Conservation (phyloP, 2,329 filamentous ascomycete species). For the Scedosporium aurantiacum region DNA sequence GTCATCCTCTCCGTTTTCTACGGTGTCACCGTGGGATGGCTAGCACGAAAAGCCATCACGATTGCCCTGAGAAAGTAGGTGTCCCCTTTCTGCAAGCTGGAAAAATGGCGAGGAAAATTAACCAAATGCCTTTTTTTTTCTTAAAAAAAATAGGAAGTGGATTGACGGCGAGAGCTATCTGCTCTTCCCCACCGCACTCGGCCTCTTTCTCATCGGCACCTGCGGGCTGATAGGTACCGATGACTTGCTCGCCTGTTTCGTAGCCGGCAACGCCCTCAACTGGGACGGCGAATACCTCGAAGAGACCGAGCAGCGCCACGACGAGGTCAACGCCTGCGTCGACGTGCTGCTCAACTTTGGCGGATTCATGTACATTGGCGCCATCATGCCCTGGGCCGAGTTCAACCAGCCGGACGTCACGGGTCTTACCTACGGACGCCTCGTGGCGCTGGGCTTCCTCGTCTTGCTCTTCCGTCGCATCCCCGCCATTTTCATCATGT, state of each 20-base stretch:
- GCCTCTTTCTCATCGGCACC: constrained; percentile 46
- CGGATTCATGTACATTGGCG: constrained; percentile 49
- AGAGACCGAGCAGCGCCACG: constrained; percentile 44
- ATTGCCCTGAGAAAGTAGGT: constrained; percentile 21
- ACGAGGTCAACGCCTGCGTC: constrained; percentile 48
- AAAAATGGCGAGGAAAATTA: too few relatives aligned
- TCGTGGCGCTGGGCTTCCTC: constrained; percentile 40
- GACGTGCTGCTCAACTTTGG: constrained; percentile 50
- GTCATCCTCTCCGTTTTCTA: constrained; percentile 42
- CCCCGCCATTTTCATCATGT: constrained; percentile 40
- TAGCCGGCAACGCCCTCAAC: constrained; percentile 47
- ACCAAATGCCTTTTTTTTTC: not conserved
- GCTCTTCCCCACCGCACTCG: constrained; percentile 38
- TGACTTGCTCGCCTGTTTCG: constrained; percentile 49
- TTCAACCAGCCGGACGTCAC: constrained; percentile 40
- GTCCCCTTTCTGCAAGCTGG: not conserved
- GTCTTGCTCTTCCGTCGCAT: constrained; percentile 45
- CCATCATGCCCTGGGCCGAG: constrained; percentile 42
- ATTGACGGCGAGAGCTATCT: constrained; percentile 44
- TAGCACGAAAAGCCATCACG: constrained; percentile 34
- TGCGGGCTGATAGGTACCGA: constrained; percentile 47
- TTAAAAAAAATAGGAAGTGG: constrained; percentile 32
- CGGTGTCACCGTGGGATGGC: constrained; percentile 38
- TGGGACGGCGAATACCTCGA: constrained; percentile 51
- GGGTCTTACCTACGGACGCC: constrained; percentile 38